Evolutionary conservation across 148 eudicot genomes (phyloP).

Genomic region (Nepenthes mirabilis): DNA sequence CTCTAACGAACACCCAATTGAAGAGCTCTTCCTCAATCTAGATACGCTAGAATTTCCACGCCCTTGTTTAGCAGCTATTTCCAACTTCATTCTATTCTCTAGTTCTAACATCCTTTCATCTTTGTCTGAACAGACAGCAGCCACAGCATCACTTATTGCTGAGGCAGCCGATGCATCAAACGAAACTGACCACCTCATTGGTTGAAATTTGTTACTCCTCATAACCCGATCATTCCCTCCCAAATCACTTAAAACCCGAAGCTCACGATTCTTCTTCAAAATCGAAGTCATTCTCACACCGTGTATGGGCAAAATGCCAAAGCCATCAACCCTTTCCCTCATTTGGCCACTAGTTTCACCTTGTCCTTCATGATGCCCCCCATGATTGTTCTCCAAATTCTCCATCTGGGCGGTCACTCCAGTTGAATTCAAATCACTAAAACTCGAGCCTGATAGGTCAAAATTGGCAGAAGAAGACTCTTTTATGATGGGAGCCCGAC

Average conservation of each 20-base stretch:
- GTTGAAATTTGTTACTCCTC: conserved; percentile 12
- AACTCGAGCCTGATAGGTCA: conserved; percentile 2
- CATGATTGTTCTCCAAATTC: conserved; percentile 2
- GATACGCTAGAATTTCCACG: conserved; percentile 15
- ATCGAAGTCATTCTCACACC: conserved; percentile 2
- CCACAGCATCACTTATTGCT: conserved; percentile 7
- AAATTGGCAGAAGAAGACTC: not conserved
- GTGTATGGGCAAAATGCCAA: conserved; percentile 11
- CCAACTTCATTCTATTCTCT: conserved; percentile 4
- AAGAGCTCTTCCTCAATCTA: conserved; percentile 22
- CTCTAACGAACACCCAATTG: conserved; percentile 27
- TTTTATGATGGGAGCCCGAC: conserved; percentile 41
- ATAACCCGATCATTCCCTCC: conserved; percentile 21
- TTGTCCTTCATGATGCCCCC: not conserved
- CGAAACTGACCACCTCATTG: conserved; percentile 44
- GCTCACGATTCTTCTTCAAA: conserved; percentile 1
- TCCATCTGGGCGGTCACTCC: not conserved
- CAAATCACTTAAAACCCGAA: conserved; percentile 39
- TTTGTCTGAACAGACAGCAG: conserved; percentile 6
- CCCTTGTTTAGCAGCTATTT: conserved; percentile 5
- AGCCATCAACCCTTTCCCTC: conserved; percentile 6
- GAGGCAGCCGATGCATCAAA: conserved; percentile 26
- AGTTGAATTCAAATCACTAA: conserved; percentile 1
- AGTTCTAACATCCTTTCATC: conserved; percentile 20
- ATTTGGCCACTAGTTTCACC: conserved; percentile 11